Evolutionary conservation across 2,329 filamentous ascomycete genomes (phyloP), one percentile per base, ranked within the genome.

Genomic region (Hysterium pulicare): DNA sequence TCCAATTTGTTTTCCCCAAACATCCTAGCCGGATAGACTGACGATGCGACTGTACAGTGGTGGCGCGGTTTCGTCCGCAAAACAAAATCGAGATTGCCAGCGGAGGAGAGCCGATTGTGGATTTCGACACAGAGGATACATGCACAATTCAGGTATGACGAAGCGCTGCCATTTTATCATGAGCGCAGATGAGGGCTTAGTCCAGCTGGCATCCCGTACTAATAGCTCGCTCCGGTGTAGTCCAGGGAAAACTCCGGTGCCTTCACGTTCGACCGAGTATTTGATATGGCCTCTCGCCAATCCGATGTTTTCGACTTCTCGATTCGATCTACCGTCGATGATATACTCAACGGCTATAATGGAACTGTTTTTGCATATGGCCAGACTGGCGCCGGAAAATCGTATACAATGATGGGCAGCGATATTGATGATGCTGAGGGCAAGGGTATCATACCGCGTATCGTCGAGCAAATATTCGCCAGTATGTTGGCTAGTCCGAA

Each of bases 301-400:
- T 77, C 81, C 62, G 90, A 97, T 71, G 90, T 98, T 61, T 98
- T 98, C 74, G 88, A 97, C 71, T 98, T 93, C 74, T 97, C 93
- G 32, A 97, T 98, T 69, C 84, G 87, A 52, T 82, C 88, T 20
- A 97, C 93, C 16, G 93, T 98, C 55, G 91, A 97, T 73, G 93
- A 97, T 67, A 96, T 98, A 55, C 79, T 98, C 53, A 95, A 97
- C 71, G 93, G 93, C 53, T 98, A 98, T 80, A 98, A 98, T 74
- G 93, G 91, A 64, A 97, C 91, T 11, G 91, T 98, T 55, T 97
- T 98, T 61, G 93, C 93, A 50, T 98, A 98, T 67, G 93, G 93
- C 53, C 93, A 97, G 76, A 98, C 93, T 1, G 93, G 93, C 69
- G 90, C 91, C 10, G 93, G 93, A 76, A 98, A 98, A 76, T 97